Conservation (phyloP, 768 basidiomycete species). For the Chalciporus piperatus region DNA sequence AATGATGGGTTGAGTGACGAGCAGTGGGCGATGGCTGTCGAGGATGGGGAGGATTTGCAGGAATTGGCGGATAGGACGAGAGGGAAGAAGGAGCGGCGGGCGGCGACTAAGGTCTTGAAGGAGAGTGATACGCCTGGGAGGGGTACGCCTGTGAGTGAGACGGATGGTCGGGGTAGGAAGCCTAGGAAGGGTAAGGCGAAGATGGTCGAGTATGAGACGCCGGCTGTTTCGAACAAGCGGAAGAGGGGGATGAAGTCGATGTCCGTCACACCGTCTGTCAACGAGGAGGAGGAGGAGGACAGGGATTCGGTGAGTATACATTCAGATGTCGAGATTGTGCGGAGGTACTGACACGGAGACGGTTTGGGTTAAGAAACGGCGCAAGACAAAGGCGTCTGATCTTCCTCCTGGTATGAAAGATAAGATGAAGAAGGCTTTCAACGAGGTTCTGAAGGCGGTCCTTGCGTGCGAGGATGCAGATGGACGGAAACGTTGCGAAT, state of each 20-base stretch:
- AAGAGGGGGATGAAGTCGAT: conserved; percentile 72
- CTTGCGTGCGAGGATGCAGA: conserved; percentile 66
- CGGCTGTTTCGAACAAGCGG: conserved; percentile 55
- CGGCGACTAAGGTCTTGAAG: conserved; percentile 53
- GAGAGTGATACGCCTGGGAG: conserved; percentile 61
- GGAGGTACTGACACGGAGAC: neutral
- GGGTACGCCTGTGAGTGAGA: conserved; percentile 63
- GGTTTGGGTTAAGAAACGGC: conserved; percentile 63
- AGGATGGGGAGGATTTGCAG: conserved; percentile 78
- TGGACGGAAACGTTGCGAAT: conserved; percentile 78
- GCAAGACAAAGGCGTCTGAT: conserved; percentile 68
- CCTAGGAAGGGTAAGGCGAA: conserved; percentile 60
- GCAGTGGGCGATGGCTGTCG: conserved; percentile 84
- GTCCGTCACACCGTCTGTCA: conserved; percentile 72
- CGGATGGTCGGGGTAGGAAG: conserved; percentile 54
- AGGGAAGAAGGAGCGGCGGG: conserved; percentile 64
- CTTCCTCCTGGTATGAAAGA: conserved; percentile 59
- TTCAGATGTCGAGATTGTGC: neutral
- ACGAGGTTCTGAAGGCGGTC: conserved; percentile 73
- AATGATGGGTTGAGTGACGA: conserved; percentile 94
- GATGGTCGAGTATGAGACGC: conserved; percentile 48
- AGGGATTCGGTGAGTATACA: conserved; percentile 56
- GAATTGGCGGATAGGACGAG: conserved; percentile 65
- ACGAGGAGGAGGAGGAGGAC: conserved; percentile 77
- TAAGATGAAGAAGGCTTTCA: conserved; percentile 81